Evolutionary conservation across 2,329 filamentous ascomycete species (phyloP).

Genomic region (Clonostachys byssicola): DNA sequence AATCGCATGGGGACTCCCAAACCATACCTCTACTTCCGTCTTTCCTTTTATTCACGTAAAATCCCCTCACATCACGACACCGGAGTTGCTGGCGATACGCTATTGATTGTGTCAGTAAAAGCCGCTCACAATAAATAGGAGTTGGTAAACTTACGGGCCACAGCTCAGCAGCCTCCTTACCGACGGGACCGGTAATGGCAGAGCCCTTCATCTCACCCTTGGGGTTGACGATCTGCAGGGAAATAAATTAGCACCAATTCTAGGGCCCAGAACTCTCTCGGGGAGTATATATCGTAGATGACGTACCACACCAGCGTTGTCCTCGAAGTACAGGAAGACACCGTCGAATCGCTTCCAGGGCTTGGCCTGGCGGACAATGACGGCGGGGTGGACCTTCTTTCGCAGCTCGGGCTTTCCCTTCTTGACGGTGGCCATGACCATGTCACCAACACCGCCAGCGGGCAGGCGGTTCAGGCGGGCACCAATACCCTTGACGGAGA

Average conservation of each 20-base stretch:
- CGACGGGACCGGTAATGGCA: conserved; percentile 97
- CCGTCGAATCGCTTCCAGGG: conserved; percentile 98
- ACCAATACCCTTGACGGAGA: conserved; percentile 98
- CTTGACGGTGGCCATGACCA: conserved; percentile 99
- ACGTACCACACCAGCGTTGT: conserved; percentile 98
- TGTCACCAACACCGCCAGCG: conserved; percentile 96
- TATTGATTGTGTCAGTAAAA: conserved; percentile 33
- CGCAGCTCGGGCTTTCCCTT: conserved; percentile 99
- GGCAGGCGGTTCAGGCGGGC: conserved; percentile 96
- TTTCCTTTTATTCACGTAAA: conserved; percentile 6
- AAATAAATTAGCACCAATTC: not conserved
- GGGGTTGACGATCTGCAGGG: conserved; percentile 89
- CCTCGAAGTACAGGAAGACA: conserved; percentile 99
- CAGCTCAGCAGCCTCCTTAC: conserved; percentile 99
- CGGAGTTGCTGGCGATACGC: conserved; percentile 99
- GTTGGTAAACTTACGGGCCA: conserved; percentile 74
- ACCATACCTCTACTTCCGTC: conserved; percentile 9
- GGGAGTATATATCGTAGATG: not conserved
- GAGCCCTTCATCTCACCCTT: conserved; percentile 99
- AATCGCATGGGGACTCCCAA: conserved; percentile 24
- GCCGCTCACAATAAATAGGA: not conserved
- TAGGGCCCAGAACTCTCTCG: not conserved
- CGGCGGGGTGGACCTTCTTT: conserved; percentile 99
- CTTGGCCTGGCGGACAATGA: conserved; percentile 98
- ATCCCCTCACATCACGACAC: conserved; percentile 94